Evolutionary conservation across 1,284 basidiomycete genomes (phyloP), one percentile per base, ranked within the genome.

Genomic region (Cryptococcus amylolentus): DNA sequence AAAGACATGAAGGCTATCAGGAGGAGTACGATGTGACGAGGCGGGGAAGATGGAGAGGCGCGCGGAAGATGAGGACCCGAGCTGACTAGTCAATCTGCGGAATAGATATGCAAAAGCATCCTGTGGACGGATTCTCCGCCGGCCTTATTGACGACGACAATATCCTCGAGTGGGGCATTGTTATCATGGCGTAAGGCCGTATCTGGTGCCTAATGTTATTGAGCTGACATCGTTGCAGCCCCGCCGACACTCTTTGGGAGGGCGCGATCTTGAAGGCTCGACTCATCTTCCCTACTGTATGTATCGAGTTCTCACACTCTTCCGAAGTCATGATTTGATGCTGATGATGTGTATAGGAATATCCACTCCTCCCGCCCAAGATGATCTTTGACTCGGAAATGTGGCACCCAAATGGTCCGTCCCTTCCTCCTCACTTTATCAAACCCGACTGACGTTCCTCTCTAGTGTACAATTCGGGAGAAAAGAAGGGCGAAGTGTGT

Each of bases 371-470:
- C 40, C 95, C 95, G 18, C 95, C 95, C 40, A 95, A 90, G 84
- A 92, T 98, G 91, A 85, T 85, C 55, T 98, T 98, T 75, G 83
- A 89, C 62, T 93, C 93, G 5, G 86, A 86, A 59, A 98, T 98
- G 94, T 98, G 95, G 95, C 95, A 98, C 79, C 95, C 96, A 13
- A 98, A 97, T 78, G 91, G 94, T 95, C 63, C 70, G 84, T 76
- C 9, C 28, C 14, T n/a, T 49, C 40, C 20, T 10, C 27, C 13
- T 16, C 18, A 18, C 28, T 46, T n/a, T 28, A 31, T 35, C 28
- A 28, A 39, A 45, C 45, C 31, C 16, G 44, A n/a, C 45, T 14
- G 41, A 28, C 42, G 16, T 28, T 37, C 20, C 3, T n/a, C 27
- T 31, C 13, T 67, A 96, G 93, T 96, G 69, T 98, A 98, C 73